These are phyloP conservation scores for Physcia stellaris DNA, from an alignment of 495 filamentous ascomycete genomes.

Conservation along the genomic window DNA sequence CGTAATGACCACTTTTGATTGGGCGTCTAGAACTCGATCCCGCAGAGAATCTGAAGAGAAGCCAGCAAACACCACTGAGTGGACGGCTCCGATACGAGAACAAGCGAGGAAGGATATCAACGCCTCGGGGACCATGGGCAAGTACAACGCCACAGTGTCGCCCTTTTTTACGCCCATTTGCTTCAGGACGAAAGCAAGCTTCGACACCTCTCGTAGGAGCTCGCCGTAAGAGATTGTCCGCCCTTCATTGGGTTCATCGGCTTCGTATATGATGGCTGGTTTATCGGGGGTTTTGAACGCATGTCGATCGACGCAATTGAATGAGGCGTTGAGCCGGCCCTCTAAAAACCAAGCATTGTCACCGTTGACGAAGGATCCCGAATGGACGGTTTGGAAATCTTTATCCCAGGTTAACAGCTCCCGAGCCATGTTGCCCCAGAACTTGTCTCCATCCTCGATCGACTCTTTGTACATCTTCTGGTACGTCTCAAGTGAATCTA, in stretches of 20 bases:
- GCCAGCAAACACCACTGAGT: constrained; percentile 97
- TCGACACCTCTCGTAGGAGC: constrained; percentile 84
- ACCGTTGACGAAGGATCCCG: constrained; percentile 62
- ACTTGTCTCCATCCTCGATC: constrained; percentile 77
- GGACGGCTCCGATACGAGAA: constrained; percentile 82
- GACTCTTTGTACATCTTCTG: constrained; percentile 90
- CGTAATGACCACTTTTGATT: constrained; percentile 87
- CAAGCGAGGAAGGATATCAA: constrained; percentile 84
- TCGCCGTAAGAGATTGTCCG: constrained; percentile 87
- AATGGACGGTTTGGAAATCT: constrained; percentile 84
- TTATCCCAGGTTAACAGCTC: constrained; percentile 82
- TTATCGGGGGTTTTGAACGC: constrained; percentile 83
- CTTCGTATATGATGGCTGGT: constrained; percentile 97
- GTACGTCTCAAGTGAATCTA: constrained; percentile 71
- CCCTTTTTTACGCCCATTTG: constrained; percentile 95
- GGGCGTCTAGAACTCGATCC: constrained; percentile 84
- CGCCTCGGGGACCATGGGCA: constrained; percentile 98
- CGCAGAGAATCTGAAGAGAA: constrained; percentile 96
- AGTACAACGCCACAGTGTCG: constrained; percentile 92
- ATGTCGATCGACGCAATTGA: constrained; percentile 95
- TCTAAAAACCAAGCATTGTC: constrained; percentile 93
- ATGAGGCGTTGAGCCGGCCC: constrained; percentile 85
- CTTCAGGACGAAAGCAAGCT: constrained; percentile 72
- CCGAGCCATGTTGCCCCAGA: constrained; percentile 77
- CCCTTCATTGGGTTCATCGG: constrained; percentile 79